Evolutionary conservation across 176 grass and related monocot genomes (phyloP), one percentile per base, ranked within the genome.

Genomic region (Raddia distichophylla): DNA sequence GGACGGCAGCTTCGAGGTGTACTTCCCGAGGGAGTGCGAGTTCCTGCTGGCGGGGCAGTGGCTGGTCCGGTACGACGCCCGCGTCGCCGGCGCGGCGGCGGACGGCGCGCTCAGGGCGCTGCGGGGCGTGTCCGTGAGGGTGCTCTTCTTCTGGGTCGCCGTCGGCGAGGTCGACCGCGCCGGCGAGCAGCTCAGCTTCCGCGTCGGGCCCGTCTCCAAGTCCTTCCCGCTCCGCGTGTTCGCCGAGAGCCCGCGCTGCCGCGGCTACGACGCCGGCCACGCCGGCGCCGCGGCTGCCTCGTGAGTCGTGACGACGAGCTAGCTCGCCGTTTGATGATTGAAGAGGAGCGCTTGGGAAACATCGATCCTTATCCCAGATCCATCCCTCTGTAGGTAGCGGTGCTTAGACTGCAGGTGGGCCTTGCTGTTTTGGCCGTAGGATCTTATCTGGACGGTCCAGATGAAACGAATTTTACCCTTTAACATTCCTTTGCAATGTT

Each of bases 1-100:
- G 10, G 86, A 92, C n/a, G 90, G 83, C 14, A 64, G 47, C 62
- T 92, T 92, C 18, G 83, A 89, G 74, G 83, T 92, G 57, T 89
- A 81, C 52, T 72, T 89, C 33, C 62, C 47, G 18, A 60, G 63
- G 2, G 83, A 89, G 54, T 92, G 86, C 79, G 48, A 89, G 69
- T 89, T 89, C 74, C 48, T 75, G 46, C 54, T 86, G 42, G 75
- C 68, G 43, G 64, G 55, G 43, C 51, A 68, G 51, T 92, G 86
- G 62, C 61, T 80, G 75, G 44, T 87, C 40, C 44, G 47, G 47
- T 92, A 92, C 49, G 60, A 80, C 10, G 3, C 46, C 37, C 88
- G 65, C 61, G 67, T 92, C 54, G 55, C 86, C 33, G 90, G 90
- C 15, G 50, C 48, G 35, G 78, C 85, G 2, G 6, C 40, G 3